These are phyloP conservation scores for Tulasnella sp. DNA, from an alignment of 768 basidiomycete genomes.

Conservation along the genomic window DNA sequence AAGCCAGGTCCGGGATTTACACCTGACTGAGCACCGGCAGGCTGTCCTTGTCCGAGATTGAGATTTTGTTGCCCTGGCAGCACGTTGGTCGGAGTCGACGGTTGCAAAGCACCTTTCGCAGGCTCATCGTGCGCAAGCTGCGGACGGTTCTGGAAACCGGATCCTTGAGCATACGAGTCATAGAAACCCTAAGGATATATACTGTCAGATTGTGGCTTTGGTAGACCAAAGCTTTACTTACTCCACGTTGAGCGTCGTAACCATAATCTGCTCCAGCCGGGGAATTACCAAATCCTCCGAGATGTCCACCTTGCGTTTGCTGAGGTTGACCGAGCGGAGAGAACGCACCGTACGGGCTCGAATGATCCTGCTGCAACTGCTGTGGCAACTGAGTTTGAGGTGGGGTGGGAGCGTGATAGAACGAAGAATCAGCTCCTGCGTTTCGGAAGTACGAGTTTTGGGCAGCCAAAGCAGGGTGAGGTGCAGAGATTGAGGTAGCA, in stretches of 20 bases:
- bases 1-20: slow-evolving; percentile 15
- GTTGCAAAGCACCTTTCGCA: slow-evolving; percentile 6
- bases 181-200: slow-evolving; percentile 25
- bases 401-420: slow-evolving; percentile 29
- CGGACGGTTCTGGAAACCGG: slow-evolving; percentile 32
- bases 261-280: slow-evolving; percentile 34
- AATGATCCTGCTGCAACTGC: slow-evolving; percentile 25
- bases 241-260: slow-evolving; percentile 32
- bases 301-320: neutral
- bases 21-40: slow-evolving; percentile 13
- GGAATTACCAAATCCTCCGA: slow-evolving; percentile 29
- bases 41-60: slow-evolving; percentile 18
- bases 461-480: slow-evolving; percentile 29
- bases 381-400: slow-evolving; percentile 30
- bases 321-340: slow-evolving; percentile 33
- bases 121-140: slow-evolving; percentile 30
- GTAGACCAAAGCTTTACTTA: slow-evolving; percentile 4
- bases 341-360: slow-evolving; percentile 34
- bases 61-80: slow-evolving; percentile 28
- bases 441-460: slow-evolving; percentile 32
- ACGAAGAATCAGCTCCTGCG: neutral
- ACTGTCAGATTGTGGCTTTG: neutral
- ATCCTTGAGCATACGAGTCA: slow-evolving; percentile 32
- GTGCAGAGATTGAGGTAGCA: neutral
- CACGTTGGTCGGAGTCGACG: slow-evolving; percentile 25